Evolutionary conservation across 2,329 filamentous ascomycete species (phyloP), one percentile per base, ranked within the genome.

Genomic region (Mycosphaerella arachidis): DNA sequence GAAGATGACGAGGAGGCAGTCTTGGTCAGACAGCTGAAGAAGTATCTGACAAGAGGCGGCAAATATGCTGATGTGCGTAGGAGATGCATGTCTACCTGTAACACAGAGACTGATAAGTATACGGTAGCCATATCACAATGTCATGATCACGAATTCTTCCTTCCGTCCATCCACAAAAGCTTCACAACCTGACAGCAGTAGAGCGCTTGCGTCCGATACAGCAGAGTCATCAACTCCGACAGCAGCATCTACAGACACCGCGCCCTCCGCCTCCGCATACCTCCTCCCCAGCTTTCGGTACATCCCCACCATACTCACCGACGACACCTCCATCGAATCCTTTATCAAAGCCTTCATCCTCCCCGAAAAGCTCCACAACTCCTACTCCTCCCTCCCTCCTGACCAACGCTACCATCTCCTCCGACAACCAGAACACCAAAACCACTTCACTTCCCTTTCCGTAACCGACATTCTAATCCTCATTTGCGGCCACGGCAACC

Each of bases 231-330:
- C 74, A 35, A 31, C 27, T 31, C 48, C 16, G 1, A 51, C 4
- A 10, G n/a, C 6, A 51, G 27, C 13, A 51, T 12, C 13, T 6
- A 7, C 20, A 24, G 24, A 24, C 20, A 29, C 16, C 7, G 20
- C 13, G 20, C 63, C 65, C 7, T 60, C 71, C 20, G 82, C 83
- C 0, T 91, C 88, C 1, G 89, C 83, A 1, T 89, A 93, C 70
- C 81, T 96, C 20, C 84, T 96, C 33, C 92, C 92, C 2, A 86
- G 85, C 72, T 96, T 96, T 80, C 87, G 86, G 75, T 92, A 92
- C 74, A 79, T 96, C 16, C 86, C 88, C 0, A 84, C 83, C 58
- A 83, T 95, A 46, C 86, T 89, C 2, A 82, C 86, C 16, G 79
- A 85, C 0, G 45, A 56, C 82, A 81, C 0, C 81, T 82, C 61